These are phyloP conservation scores for Spergularia marina DNA, from an alignment of 148 eudicot genomes.

Conservation along the genomic window DNA sequence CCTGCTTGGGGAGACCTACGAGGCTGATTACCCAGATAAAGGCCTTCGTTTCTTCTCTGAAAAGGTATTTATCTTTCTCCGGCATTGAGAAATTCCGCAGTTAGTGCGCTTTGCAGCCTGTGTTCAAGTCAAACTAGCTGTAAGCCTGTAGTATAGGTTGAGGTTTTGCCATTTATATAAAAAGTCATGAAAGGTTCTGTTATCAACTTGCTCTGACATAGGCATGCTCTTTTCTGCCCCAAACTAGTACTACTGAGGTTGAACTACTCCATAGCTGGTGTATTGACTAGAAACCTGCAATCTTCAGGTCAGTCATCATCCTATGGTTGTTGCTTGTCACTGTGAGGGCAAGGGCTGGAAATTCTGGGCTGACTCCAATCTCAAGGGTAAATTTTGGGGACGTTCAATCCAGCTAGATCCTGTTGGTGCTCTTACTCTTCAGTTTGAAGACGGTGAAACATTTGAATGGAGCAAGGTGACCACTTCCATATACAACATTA, in stretches of 20 bases:
- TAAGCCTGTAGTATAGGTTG: background rate
- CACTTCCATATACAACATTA: slow-evolving; percentile 91
- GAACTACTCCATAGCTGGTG: background rate
- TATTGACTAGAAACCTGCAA: slow-evolving; percentile 18
- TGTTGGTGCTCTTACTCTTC: slow-evolving; percentile 73
- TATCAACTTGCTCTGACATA: slow-evolving; percentile 11
- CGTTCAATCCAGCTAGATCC: slow-evolving; percentile 95
- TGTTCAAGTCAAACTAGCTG: background rate
- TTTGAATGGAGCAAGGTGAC: slow-evolving; percentile 97
- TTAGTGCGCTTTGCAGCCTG: background rate
- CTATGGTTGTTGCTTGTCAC: slow-evolving; percentile 92
- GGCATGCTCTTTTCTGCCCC: background rate
- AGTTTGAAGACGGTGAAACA: slow-evolving; percentile 88
- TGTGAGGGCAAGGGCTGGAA: slow-evolving; percentile 93
- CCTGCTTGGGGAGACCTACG: slow-evolving; percentile 95
- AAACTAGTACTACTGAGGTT: slow-evolving; percentile 7
- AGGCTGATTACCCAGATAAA: slow-evolving; percentile 95
- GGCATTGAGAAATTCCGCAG: background rate
- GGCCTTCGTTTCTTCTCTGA: slow-evolving; percentile 92
- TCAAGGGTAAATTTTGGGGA: slow-evolving; percentile 95
- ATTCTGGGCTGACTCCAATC: slow-evolving; percentile 95
- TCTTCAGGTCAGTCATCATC: slow-evolving; percentile 88
- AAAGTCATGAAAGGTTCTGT: background rate
- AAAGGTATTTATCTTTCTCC: slow-evolving; percentile 50
- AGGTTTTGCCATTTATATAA: background rate